Conservation (phyloP, 148 eudicot genomes). For the Gaultheria prostrata region DNA sequence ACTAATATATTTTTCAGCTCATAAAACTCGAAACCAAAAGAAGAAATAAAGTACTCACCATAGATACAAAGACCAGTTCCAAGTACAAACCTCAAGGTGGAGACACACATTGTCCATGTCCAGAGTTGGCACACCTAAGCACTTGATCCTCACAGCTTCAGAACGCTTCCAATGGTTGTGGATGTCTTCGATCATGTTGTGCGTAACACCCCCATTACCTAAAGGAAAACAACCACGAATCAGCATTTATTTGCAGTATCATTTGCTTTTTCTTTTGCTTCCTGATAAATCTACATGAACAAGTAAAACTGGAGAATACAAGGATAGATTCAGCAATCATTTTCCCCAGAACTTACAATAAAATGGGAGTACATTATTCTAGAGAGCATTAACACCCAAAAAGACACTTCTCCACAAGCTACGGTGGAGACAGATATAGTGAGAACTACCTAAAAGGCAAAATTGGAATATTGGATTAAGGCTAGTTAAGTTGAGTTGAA, state of each 20-base stretch:
- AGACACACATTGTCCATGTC: conserved; percentile 88
- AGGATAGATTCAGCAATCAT: not conserved
- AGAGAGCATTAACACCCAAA: not conserved
- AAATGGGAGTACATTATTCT: not conserved
- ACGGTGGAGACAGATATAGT: not conserved
- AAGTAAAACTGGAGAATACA: not conserved
- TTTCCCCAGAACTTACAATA: not conserved
- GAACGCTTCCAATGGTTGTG: conserved; percentile 96
- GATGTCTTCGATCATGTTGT: conserved; percentile 85
- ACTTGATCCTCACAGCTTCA: conserved; percentile 88
- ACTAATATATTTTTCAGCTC: conserved; percentile 22
- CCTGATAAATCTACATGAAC: not conserved
- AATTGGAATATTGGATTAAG: not conserved
- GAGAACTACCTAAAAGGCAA: not conserved
- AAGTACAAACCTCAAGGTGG: conserved; percentile 72
- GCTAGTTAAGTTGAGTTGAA: not conserved
- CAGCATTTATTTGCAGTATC: not conserved
- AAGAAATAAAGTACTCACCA: not conserved
- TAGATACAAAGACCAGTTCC: not conserved
- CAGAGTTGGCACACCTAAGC: conserved; percentile 93
- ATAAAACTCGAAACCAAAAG: not conserved
- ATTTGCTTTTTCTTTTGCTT: not conserved
- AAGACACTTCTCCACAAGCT: not conserved
- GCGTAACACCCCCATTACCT: conserved; percentile 85
- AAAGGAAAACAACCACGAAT: conserved; percentile 6